These are phyloP conservation scores for Magnaporthiopsis poae DNA, from an alignment of 2,329 filamentous ascomycete genomes.

Conservation along the genomic window DNA sequence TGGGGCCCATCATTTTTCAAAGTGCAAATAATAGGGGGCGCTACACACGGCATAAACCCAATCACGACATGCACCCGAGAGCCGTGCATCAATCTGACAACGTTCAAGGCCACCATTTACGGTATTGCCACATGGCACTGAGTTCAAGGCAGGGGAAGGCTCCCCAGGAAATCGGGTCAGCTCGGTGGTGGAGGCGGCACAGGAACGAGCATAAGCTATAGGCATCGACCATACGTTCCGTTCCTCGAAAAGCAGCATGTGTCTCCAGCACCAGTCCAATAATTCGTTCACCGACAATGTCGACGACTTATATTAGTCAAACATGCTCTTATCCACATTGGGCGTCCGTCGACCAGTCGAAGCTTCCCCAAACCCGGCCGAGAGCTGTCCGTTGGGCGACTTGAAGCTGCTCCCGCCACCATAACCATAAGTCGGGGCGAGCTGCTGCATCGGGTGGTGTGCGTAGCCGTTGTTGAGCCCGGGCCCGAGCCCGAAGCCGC, in stretches of 20 bases:
- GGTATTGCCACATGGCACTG: neutral
- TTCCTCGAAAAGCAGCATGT: neutral
- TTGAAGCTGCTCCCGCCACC: conserved; percentile 15
- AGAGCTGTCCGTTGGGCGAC: conserved; percentile 21
- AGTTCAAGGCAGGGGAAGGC: neutral
- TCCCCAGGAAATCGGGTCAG: neutral
- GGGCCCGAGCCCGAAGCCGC: conserved; percentile 20
- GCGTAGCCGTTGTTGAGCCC: conserved; percentile 1
- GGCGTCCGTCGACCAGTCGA: conserved; percentile 27
- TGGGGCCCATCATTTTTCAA: too few relatives aligned
- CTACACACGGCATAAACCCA: too few relatives aligned
- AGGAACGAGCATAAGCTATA: neutral
- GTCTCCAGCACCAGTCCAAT: neutral
- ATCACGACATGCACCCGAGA: too few relatives aligned
- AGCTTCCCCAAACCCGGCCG: conserved; percentile 28
- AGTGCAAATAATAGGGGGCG: too few relatives aligned
- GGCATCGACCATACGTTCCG: neutral
- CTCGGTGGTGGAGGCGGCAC: neutral
- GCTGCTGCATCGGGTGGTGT: conserved; percentile 1
- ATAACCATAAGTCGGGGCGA: neutral
- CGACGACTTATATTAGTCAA: neutral
- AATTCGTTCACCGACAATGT: neutral
- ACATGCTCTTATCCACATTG: conserved; percentile 2
- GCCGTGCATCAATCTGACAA: too few relatives aligned
- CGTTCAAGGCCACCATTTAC: too few relatives aligned